Evolutionary conservation across 177 flowering plant species (phyloP), one percentile per base, ranked within the genome.

Genomic region (Tripterygium wilfordii): DNA sequence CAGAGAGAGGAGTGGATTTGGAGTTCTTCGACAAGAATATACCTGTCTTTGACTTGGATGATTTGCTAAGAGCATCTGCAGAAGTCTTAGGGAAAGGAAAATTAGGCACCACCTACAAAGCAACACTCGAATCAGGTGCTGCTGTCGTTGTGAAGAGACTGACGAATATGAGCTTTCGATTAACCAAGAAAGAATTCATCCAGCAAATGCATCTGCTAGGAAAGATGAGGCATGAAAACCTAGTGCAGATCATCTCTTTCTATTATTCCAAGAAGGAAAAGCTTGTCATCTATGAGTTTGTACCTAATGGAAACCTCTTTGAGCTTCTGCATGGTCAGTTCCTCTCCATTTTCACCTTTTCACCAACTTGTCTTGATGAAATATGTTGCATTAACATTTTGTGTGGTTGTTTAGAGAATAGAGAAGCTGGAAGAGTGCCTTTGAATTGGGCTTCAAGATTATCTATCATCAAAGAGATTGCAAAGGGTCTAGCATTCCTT

Each of bases 161-260:
- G 1, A 71, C 62, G 36, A 65, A 71, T 12, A 55, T 51, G 64
- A 69, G 59, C 42, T 66, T n/a, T n/a, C n/a, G 50, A 0, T 28
- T 67, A 58, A 64, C 60, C 56, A 75, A 59, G 52, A 77, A 75
- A 50, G 85, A 66, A n/a, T 81, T 76, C 42, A 30, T 46, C n/a
- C 77, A 75, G 47, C 82, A 79, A 25, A 65, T 84, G 85, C 68
- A 73, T 45, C 14, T 76, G 42, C 57, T 78, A 0, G 88, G 83
- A 45, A 69, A 58, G 28, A 16, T 64, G 54, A 72, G 52, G 56
- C 88, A 84, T 51, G 70, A 71, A 24, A 80, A 81, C 57, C 62
- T 84, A 4, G 77, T 68, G 2, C 46, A 63, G 43, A 60, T 77
- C 3, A 22, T 75, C 24, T 69, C 85, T 18, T 77, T 69, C 51